phyloP scores from a whole-genome alignment of 176 grass and related monocot species.

The Cenchrus americanus region DNA sequence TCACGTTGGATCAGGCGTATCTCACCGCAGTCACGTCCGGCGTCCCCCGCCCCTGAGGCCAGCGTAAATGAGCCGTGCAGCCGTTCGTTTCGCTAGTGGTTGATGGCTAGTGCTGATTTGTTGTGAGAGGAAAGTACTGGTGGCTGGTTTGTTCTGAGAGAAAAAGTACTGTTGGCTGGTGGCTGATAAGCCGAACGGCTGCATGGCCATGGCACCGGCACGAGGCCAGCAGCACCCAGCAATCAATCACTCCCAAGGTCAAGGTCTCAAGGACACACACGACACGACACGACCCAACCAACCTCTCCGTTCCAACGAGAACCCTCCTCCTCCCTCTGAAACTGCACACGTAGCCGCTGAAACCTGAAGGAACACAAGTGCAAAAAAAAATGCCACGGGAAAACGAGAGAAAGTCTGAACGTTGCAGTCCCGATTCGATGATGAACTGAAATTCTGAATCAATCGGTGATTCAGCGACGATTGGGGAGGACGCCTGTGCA shows the following conservation, averaged over 20 bases:
- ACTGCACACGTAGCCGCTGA: background rate
- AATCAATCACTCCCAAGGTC: background rate
- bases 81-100: no score
- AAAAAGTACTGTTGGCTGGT: no score
- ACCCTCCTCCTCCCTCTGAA: background rate
- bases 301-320: background rate
- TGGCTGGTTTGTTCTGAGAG: no score
- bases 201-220: background rate
- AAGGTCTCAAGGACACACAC: background rate
- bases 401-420: no score
- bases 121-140: no score
- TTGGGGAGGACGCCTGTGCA: background rate
- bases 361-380: no score
- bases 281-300: no score
- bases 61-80: background rate
- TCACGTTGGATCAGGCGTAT: slow-evolving; percentile 4
- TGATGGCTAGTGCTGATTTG: no score
- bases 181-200: no score
- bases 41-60: background rate
- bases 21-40: background rate
- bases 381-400: no score
- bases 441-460: background rate
- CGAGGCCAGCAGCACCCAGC: background rate
- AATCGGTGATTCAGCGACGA: background rate
- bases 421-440: background rate